Percentiles rank a stretch among this genome's conserved stretches.
These are phyloP conservation scores for Anastatica hierochuntica DNA, from an alignment of 345 rosid genomes.

Conservation along the genomic window DNA sequence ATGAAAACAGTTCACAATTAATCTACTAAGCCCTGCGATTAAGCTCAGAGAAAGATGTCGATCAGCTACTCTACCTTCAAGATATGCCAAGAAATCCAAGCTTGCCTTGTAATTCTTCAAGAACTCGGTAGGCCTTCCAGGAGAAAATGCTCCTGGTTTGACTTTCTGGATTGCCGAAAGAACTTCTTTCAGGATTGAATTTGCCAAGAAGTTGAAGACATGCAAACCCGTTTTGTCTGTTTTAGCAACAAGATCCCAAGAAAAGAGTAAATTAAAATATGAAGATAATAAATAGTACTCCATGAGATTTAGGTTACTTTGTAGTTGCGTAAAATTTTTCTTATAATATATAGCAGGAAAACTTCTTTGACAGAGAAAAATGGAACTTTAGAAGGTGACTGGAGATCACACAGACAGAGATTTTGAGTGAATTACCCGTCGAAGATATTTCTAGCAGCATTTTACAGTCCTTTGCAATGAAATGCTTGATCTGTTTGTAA, in stretches of 20 bases:
- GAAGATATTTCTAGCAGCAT: conserved; percentile 80
- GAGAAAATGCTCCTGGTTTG: conserved; percentile 93
- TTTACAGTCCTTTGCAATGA: conserved; percentile 60
- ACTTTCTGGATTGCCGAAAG: conserved; percentile 73
- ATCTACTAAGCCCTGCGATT: conserved; percentile 1
- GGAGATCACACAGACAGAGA: not conserved
- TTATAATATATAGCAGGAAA: not conserved
- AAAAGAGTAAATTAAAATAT: not conserved
- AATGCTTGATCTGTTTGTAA: conserved; percentile 59
- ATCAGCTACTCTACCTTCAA: conserved; percentile 98
- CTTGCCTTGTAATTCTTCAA: conserved; percentile 87
- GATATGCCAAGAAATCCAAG: conserved; percentile 69
- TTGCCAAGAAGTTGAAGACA: conserved; percentile 87
- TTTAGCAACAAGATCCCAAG: conserved; percentile 7
- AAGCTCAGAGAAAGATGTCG: conserved; percentile 4
- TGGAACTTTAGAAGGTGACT: not conserved
- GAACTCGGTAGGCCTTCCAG: conserved; percentile 94
- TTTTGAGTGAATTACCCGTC: conserved; percentile 38
- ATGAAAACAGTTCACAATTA: conserved; percentile 3
- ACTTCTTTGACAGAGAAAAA: not conserved
- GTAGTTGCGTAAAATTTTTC: not conserved
- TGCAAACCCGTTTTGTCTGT: conserved; percentile 94
- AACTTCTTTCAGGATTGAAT: conserved; percentile 92
- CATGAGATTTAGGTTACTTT: not conserved
- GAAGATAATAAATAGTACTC: not conserved